A percentile compares a stretch with the other conserved stretches of the same genome.
Evolutionary conservation across 208 protist genomes (phyloP).

Genomic region (Tritrichomonas foetus): DNA sequence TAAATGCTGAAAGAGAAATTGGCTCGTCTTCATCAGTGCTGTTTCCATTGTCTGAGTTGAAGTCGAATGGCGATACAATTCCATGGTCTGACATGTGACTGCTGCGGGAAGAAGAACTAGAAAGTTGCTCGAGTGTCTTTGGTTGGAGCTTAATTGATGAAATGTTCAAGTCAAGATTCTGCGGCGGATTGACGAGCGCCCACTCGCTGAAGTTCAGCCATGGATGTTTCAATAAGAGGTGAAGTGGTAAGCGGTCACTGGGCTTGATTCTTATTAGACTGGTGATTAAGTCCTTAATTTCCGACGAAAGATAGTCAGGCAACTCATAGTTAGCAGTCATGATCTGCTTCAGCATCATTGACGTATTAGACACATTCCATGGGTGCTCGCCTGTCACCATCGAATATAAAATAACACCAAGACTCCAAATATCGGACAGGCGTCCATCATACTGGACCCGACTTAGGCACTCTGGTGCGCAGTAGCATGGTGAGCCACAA

Average conservation of each 20-base stretch:
- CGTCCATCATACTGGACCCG: not conserved
- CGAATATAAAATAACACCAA: not conserved
- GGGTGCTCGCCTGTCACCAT: not conserved
- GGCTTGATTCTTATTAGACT: not conserved
- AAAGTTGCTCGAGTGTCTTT: too few relatives aligned
- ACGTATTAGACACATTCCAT: not conserved
- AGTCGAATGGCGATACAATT: not conserved
- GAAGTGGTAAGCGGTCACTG: not conserved
- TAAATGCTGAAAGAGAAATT: too few relatives aligned
- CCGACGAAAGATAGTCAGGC: not conserved
- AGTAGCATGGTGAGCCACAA: not conserved
- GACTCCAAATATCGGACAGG: not conserved
- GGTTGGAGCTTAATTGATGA: too few relatives aligned
- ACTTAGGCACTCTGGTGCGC: not conserved
- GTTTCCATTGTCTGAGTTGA: too few relatives aligned
- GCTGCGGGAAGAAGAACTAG: too few relatives aligned
- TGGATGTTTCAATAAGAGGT: not conserved
- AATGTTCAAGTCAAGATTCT: too few relatives aligned
- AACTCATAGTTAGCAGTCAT: not conserved
- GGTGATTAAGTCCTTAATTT: not conserved
- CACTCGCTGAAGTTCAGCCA: not conserved
- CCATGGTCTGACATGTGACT: not conserved
- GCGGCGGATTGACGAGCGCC: too few relatives aligned
- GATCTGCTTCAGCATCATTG: not conserved
- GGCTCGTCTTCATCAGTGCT: too few relatives aligned